Evolutionary conservation across 1,284 basidiomycete species (phyloP).

Genomic region (Trichosporon coremiiforme): DNA sequence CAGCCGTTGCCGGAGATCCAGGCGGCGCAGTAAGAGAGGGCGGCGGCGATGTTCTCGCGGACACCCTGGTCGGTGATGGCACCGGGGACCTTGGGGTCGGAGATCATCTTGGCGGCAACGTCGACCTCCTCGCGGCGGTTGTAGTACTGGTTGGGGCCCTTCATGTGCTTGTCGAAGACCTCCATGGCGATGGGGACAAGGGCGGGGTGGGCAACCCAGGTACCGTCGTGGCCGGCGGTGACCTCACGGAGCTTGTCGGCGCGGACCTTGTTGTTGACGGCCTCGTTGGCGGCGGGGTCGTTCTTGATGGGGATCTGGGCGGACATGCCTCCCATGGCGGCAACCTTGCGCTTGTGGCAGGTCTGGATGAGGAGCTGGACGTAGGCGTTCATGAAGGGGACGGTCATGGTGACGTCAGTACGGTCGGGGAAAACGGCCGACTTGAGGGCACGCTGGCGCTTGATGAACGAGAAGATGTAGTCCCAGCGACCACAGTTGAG

Average conservation of each 20-base stretch:
- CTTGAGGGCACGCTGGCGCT: constrained; percentile 72
- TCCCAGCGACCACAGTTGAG: constrained; percentile 99
- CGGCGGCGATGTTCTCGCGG: constrained; percentile 77
- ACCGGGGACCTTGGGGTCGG: constrained; percentile 81
- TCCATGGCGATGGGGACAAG: constrained; percentile 90
- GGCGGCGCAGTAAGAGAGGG: constrained; percentile 83
- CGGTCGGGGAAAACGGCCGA: constrained; percentile 82
- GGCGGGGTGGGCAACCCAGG: constrained; percentile 96
- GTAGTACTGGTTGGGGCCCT: constrained; percentile 96
- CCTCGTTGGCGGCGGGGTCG: constrained; percentile 86
- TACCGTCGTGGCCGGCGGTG: constrained; percentile 89
- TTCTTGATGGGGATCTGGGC: constrained; percentile 99
- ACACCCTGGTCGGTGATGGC: constrained; percentile 83
- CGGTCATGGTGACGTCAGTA: constrained; percentile 97
- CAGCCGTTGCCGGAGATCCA: constrained; percentile 98
- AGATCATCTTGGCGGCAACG: constrained; percentile 81
- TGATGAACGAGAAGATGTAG: constrained; percentile 97
- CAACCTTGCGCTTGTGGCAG: constrained; percentile 91
- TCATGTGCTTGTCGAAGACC: constrained; percentile 91
- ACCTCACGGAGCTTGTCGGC: constrained; percentile 98
- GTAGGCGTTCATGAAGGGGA: constrained; percentile 97
- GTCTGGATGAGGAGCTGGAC: constrained; percentile 96
- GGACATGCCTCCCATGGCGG: constrained; percentile 99
- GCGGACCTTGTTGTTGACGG: constrained; percentile 94
- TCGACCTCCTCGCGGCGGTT: constrained; percentile 86